phyloP scores from a whole-genome alignment of 1,284 basidiomycete species.

The Ceratobasidium sp. region DNA sequence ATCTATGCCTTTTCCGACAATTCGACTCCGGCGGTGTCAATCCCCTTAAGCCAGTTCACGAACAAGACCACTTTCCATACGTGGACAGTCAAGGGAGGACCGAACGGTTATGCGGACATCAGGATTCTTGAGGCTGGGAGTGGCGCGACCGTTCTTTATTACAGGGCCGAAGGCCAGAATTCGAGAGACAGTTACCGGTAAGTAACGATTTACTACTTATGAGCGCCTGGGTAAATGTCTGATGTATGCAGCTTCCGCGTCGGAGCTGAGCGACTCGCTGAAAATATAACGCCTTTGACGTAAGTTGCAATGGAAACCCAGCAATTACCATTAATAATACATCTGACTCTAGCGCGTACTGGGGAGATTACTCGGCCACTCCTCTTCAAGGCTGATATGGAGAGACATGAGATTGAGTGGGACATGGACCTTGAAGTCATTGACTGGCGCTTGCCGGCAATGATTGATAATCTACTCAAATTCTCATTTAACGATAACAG shows the following conservation, averaged over 20 bases:
- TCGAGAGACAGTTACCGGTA: conserved; percentile 21
- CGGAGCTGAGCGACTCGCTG: not conserved
- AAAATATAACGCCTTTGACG: conserved; percentile 11
- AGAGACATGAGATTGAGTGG: not conserved
- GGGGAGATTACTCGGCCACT: conserved; percentile 15
- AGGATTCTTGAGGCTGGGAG: conserved; percentile 14
- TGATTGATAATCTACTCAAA: not conserved
- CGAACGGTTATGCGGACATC: conserved; percentile 27
- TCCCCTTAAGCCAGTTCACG: conserved; percentile 22
- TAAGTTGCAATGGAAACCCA: not conserved
- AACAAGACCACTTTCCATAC: conserved; percentile 23
- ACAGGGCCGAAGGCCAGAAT: conserved; percentile 16
- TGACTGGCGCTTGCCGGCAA: too few relatives aligned
- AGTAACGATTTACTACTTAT: not conserved
- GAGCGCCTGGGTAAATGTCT: not conserved
- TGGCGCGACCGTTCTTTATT: conserved; percentile 1
- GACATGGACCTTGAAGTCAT: not conserved
- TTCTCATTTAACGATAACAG: too few relatives aligned
- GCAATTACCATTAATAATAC: not conserved
- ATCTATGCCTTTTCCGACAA: conserved; percentile 27
- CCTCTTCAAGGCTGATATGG: not conserved
- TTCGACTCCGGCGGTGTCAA: conserved; percentile 15
- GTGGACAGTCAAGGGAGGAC: conserved; percentile 30
- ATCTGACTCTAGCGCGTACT: not conserved
- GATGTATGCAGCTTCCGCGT: conserved; percentile 6